These are phyloP conservation scores for Epichloe sibirici DNA, from an alignment of 2,329 filamentous ascomycete genomes.

Conservation along the genomic window DNA sequence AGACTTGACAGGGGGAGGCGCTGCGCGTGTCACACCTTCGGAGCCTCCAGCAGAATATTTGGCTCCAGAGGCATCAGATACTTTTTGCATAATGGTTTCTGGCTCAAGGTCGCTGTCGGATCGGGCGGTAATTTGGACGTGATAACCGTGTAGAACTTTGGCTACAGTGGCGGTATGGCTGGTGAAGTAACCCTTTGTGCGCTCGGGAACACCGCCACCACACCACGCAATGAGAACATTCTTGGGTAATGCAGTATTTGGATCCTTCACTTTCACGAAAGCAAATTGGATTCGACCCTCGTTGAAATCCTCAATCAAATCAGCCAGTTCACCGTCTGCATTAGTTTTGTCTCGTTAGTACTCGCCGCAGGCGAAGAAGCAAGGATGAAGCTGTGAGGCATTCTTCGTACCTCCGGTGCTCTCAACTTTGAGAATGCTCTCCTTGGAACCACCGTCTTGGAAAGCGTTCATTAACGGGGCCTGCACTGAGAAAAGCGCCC, in stretches of 20 bases:
- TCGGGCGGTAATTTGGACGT: slow-evolving; percentile 92
- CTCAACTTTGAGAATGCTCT: slow-evolving; percentile 92
- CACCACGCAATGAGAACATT: slow-evolving; percentile 93
- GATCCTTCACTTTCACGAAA: slow-evolving; percentile 91
- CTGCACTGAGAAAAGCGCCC: slow-evolving; percentile 89
- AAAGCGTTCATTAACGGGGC: slow-evolving; percentile 89
- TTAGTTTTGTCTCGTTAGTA: slow-evolving; percentile 11
- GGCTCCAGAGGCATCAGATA: slow-evolving; percentile 84
- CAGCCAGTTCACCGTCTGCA: slow-evolving; percentile 76
- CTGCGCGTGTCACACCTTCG: slow-evolving; percentile 37
- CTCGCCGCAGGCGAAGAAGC: background rate
- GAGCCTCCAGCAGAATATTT: slow-evolving; percentile 72
- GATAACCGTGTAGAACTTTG: slow-evolving; percentile 90
- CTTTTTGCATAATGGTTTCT: slow-evolving; percentile 81
- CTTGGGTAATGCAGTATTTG: slow-evolving; percentile 81
- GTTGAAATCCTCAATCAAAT: slow-evolving; percentile 90
- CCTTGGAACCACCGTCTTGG: slow-evolving; percentile 73
- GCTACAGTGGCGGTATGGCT: slow-evolving; percentile 83
- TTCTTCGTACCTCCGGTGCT: slow-evolving; percentile 60
- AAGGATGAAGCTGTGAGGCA: background rate
- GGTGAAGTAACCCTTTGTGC: slow-evolving; percentile 97
- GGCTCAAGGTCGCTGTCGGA: slow-evolving; percentile 82
- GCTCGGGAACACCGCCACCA: slow-evolving; percentile 92
- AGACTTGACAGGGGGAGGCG: slow-evolving; percentile 61
- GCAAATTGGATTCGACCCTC: slow-evolving; percentile 96